Conservation (phyloP, 192 early-diverging fungal genomes). For the Coemansia sp. region DNA sequence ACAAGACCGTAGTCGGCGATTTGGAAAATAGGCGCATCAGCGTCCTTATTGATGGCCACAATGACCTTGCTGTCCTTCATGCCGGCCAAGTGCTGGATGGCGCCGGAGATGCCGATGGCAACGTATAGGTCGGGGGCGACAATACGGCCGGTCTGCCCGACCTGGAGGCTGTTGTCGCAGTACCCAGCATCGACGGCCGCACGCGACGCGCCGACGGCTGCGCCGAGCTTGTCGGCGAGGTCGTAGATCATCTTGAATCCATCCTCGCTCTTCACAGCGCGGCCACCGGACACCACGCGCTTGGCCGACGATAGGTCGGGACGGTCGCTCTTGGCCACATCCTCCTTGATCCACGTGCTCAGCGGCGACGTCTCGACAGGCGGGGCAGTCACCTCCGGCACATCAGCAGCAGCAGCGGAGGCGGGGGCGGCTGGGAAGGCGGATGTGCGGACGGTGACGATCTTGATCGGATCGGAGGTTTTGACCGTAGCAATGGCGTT, state of each 20-base stretch:
- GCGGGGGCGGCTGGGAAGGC: constrained; percentile 77
- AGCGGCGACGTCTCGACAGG: constrained; percentile 57
- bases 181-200: constrained; percentile 98
- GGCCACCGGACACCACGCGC: constrained; percentile 91
- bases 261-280: constrained; percentile 94
- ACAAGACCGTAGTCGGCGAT: constrained; percentile 96
- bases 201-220: constrained; percentile 94
- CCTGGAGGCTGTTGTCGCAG: constrained; percentile 94
- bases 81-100: constrained; percentile 96
- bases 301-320: constrained; percentile 87
- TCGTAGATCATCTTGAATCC: constrained; percentile 89
- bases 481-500: constrained; percentile 97
- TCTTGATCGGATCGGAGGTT: constrained; percentile 81
- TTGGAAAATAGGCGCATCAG: constrained; percentile 98
- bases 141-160: constrained; percentile 98
- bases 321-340: constrained; percentile 90
- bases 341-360: constrained; percentile 86
- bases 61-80: constrained; percentile 99
- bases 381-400: constrained; percentile 69
- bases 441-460: constrained; percentile 87
- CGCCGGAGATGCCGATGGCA: constrained; percentile 94
- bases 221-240: constrained; percentile 92
- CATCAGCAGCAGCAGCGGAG: constrained; percentile 53
- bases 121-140: constrained; percentile 95
- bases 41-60: constrained; percentile 98